phyloP scores from a whole-genome alignment of 176 grass and related monocot species.

The Aechmea fasciata region DNA sequence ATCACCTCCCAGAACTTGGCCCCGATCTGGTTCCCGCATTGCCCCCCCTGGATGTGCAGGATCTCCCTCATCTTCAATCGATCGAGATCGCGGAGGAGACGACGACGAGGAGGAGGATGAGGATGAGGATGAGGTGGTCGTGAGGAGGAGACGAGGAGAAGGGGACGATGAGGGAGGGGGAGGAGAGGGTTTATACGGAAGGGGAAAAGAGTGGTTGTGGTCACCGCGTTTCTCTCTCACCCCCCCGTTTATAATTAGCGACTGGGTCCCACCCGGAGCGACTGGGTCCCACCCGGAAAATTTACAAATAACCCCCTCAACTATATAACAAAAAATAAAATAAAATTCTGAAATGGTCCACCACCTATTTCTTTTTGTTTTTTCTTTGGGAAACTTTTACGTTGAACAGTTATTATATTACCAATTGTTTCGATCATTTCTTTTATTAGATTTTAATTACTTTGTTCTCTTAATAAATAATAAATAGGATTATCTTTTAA shows the following conservation, averaged over 20 bases:
- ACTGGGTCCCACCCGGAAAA: not conserved
- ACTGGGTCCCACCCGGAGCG: too few relatives aligned
- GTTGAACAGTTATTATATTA: too few relatives aligned
- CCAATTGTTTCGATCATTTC: too few relatives aligned
- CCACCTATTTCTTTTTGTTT: not conserved
- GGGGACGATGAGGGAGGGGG: not conserved
- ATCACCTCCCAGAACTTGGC: slow-evolving; percentile 99
- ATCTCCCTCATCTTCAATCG: slow-evolving; percentile 76
- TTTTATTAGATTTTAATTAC: too few relatives aligned
- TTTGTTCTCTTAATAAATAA: too few relatives aligned
- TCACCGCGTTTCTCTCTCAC: not conserved
- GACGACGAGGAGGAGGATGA: not conserved
- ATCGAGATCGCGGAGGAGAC: not conserved
- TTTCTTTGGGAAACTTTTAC: not conserved
- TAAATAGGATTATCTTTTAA: too few relatives aligned
- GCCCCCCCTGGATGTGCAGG: slow-evolving; percentile 89
- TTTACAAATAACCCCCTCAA: not conserved
- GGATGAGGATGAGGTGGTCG: not conserved
- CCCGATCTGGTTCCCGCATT: slow-evolving; percentile 99
- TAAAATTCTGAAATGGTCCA: not conserved
- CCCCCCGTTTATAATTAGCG: not conserved
- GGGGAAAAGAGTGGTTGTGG: not conserved
- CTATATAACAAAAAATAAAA: not conserved
- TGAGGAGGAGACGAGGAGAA: not conserved
- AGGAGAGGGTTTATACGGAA: not conserved